A percentile compares a stretch with the other conserved stretches of the same genome.
Evolutionary conservation across 1,139 yeast genomes (phyloP).

Genomic region (Scheffersomyces lignicola): DNA sequence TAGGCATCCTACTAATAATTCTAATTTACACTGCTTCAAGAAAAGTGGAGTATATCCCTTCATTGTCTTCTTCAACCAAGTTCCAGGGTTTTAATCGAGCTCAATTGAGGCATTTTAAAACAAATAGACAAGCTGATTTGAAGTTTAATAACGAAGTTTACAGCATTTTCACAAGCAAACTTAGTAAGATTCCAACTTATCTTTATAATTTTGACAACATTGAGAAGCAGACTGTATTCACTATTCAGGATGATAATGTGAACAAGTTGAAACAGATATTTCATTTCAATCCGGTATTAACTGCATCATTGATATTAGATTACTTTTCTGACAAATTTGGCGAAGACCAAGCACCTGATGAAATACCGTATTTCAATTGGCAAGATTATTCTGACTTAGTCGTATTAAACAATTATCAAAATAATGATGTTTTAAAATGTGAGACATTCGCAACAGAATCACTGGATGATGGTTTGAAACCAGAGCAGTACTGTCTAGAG

Average conservation of each 20-base stretch:
- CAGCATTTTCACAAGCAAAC: background rate
- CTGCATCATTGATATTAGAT: constrained; percentile 22
- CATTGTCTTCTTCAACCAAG: too few relatives aligned
- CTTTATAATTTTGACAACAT: constrained; percentile 6
- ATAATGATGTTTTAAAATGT: background rate
- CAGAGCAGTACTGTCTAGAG: background rate
- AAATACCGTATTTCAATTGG: constrained; percentile 3
- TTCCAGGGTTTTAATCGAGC: too few relatives aligned
- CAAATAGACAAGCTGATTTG: too few relatives aligned
- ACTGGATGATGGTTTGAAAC: background rate
- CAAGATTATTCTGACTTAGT: constrained; percentile 2
- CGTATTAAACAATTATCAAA: background rate
- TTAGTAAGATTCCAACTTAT: constrained; percentile 1
- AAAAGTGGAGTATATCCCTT: too few relatives aligned
- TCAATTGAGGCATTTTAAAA: too few relatives aligned
- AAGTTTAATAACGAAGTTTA: too few relatives aligned
- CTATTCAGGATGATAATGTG: constrained; percentile 2
- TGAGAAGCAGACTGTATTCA: background rate
- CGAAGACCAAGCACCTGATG: constrained; percentile 4
- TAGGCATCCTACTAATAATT: too few relatives aligned
- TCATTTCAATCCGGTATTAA: constrained; percentile 30
- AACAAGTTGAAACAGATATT: constrained; percentile 13
- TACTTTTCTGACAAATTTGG: constrained; percentile 14
- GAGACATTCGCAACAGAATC: background rate
- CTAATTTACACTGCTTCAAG: too few relatives aligned